Evolutionary conservation across 2,329 filamentous ascomycete species (phyloP).

Genomic region (Colletotrichum zoysiae): DNA sequence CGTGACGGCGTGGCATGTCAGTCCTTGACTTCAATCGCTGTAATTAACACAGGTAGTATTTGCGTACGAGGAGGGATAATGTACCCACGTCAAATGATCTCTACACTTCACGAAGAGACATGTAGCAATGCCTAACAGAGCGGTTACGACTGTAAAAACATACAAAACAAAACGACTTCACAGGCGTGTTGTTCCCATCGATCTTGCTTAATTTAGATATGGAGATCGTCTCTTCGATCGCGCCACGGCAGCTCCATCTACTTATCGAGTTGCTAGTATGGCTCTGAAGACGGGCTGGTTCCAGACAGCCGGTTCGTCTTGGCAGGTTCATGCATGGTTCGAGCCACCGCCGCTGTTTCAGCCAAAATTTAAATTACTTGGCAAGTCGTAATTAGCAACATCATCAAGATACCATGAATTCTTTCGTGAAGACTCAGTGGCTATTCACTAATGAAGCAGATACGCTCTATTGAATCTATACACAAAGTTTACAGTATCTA

Average conservation of each 20-base stretch:
- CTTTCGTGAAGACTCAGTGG: no score
- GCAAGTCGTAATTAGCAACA: background rate
- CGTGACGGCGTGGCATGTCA: no score
- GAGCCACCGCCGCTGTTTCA: background rate
- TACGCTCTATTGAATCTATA: conserved; percentile 28
- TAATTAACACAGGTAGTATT: no score
- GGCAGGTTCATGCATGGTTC: background rate
- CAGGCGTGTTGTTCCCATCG: background rate
- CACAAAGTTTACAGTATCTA: conserved; percentile 17
- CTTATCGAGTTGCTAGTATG: no score
- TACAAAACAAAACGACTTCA: background rate
- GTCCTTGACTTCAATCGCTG: no score
- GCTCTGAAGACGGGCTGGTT: background rate
- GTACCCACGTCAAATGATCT: background rate
- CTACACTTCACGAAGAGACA: background rate
- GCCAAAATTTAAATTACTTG: background rate
- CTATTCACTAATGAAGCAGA: conserved; percentile 19
- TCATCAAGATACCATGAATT: background rate
- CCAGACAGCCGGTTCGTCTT: background rate
- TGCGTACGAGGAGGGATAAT: background rate
- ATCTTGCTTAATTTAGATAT: no score
- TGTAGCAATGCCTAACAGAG: background rate
- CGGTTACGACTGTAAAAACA: background rate
- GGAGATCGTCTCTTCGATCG: background rate
- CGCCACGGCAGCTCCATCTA: background rate